Percentiles rank a stretch among this genome's conserved stretches.
These are phyloP conservation scores for Melocanna baccifera DNA, from an alignment of 176 grass and related monocot species.

Conservation along the genomic window DNA sequence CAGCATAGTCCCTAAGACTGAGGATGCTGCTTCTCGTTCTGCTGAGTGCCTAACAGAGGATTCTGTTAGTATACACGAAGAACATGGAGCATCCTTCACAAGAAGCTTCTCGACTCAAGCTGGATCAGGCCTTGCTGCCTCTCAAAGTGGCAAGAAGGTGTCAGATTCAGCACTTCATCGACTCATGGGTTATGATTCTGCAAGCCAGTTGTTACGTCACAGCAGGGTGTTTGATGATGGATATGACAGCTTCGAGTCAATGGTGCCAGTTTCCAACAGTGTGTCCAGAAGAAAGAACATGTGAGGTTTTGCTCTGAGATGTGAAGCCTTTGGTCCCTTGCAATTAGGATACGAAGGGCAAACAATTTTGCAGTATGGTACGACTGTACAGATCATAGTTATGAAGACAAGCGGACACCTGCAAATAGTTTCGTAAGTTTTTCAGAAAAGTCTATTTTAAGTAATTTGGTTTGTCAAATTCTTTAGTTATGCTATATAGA, in stretches of 20 bases:
- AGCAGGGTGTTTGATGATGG: conserved; percentile 43
- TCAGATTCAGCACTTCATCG: conserved; percentile 59
- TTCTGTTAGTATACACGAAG: conserved; percentile 38
- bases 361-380: conserved; percentile 1
- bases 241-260: conserved; percentile 63
- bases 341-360: neutral
- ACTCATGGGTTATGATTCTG: conserved; percentile 95
- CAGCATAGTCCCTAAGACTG: conserved; percentile 1
- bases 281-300: conserved; percentile 49
- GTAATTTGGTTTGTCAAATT: conserved; percentile 23
- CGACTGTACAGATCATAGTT: neutral
- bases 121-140: conserved; percentile 23
- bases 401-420: neutral
- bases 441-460: conserved; percentile 8
- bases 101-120: conserved; percentile 53
- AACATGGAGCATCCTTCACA: conserved; percentile 36
- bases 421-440: conserved; percentile 26
- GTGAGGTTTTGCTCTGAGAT: conserved; percentile 13
- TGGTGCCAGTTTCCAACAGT: conserved; percentile 51
- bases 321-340: neutral
- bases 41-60: conserved; percentile 9
- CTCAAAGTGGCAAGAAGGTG: conserved; percentile 35
- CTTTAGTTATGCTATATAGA: conserved; percentile 15
- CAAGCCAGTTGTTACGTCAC: conserved; percentile 67
- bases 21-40: conserved; percentile 31